A percentile compares a stretch with the other conserved stretches of the same genome.
phyloP scores from a whole-genome alignment of 1,139 yeast species.

The Yamadazyma diddensiae region DNA sequence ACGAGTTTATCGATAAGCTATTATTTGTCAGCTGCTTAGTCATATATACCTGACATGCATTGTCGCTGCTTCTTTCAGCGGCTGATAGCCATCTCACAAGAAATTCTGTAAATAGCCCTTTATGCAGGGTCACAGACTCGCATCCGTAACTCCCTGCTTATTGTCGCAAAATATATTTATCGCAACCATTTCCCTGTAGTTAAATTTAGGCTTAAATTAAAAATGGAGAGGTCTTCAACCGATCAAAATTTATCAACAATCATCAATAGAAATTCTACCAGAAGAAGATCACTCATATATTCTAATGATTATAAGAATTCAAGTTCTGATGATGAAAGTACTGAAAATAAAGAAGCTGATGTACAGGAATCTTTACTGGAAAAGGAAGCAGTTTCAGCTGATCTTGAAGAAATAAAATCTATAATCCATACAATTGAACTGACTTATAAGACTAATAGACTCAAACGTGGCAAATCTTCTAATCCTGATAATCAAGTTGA shows the following conservation, averaged over 20 bases:
- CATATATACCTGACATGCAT: too few relatives aligned
- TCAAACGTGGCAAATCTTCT: conserved; percentile 8
- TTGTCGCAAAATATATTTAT: too few relatives aligned
- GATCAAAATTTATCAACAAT: conserved; percentile 21
- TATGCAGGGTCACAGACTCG: too few relatives aligned
- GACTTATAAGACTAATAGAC: conserved; percentile 7
- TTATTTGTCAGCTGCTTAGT: too few relatives aligned
- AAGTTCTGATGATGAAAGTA: conserved; percentile 9
- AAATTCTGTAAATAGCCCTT: too few relatives aligned
- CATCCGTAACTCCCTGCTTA: too few relatives aligned
- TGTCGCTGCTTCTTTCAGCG: too few relatives aligned
- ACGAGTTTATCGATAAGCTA: conserved; percentile 64
- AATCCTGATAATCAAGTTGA: not conserved
- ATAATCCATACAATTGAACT: conserved; percentile 11
- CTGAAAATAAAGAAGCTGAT: not conserved
- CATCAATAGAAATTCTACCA: conserved; percentile 20
- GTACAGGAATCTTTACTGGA: conserved; percentile 3
- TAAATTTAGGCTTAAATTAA: not conserved
- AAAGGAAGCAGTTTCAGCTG: conserved; percentile 2
- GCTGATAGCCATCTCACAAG: too few relatives aligned
- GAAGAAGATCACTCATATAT: conserved; percentile 20
- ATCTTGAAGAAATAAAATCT: conserved; percentile 11
- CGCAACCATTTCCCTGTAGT: not conserved
- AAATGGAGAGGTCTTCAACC: conserved; percentile 14
- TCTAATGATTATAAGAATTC: conserved; percentile 19